A percentile compares a stretch with the other conserved stretches of the same genome.
These are phyloP conservation scores for Balansia obtecta DNA, from an alignment of 2,329 filamentous ascomycete genomes.

Conservation along the genomic window DNA sequence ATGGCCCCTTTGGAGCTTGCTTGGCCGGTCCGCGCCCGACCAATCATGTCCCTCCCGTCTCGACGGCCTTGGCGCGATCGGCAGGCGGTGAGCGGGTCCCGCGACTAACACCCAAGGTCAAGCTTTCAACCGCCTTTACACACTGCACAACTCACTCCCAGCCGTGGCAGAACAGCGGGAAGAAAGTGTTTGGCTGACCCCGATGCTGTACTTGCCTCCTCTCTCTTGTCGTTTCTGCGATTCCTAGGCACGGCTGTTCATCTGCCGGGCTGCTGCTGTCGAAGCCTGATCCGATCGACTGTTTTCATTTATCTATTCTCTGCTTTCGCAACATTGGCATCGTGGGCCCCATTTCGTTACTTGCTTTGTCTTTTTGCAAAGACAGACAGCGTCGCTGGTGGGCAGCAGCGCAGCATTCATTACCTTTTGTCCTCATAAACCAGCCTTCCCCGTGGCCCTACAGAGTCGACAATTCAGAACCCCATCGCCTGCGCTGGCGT, in stretches of 20 bases:
- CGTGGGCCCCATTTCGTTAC: background rate
- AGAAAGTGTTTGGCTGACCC: background rate
- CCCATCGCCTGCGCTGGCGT: background rate
- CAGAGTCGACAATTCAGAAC: background rate
- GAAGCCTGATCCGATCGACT: background rate
- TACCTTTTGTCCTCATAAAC: background rate
- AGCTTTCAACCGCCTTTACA: background rate
- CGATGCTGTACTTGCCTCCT: background rate
- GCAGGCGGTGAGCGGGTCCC: conserved; percentile 11
- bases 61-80: conserved; percentile 5
- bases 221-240: background rate
- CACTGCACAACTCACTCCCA: background rate
- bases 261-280: background rate
- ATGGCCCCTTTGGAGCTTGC: conserved; percentile 1
- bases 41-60: conserved; percentile 6
- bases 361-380: background rate
- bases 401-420: background rate
- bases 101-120: conserved; percentile 10
- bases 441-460: background rate
- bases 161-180: background rate
- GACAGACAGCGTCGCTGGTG: background rate
- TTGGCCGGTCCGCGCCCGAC: background rate
- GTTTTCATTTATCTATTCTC: background rate
- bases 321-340: background rate
- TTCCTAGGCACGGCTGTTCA: background rate